Conservation (phyloP, 106 monocot species). For the Allium cepa region DNA sequence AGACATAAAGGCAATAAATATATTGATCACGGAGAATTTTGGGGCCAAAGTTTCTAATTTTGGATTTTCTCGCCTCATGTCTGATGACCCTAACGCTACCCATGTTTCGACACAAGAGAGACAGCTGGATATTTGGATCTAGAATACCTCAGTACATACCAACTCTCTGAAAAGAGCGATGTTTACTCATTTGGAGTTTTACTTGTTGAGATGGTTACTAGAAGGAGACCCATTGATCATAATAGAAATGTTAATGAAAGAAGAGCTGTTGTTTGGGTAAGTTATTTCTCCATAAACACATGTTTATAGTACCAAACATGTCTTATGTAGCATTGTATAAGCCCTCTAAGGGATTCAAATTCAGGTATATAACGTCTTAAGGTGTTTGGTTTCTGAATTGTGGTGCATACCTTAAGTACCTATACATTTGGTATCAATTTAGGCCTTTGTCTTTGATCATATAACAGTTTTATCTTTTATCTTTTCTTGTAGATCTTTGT, state of each 20-base stretch:
- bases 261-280: constrained; percentile 55
- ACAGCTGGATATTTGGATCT: constrained; percentile 43
- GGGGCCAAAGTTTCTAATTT: constrained; percentile 75
- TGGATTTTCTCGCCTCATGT: constrained; percentile 52
- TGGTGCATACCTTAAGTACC: too few relatives aligned
- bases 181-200: constrained; percentile 58
- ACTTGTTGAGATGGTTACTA: constrained; percentile 18
- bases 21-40: constrained; percentile 45
- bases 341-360: too few relatives aligned
- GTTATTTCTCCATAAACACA: background rate
- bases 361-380: too few relatives aligned
- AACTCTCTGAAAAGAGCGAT: constrained; percentile 41
- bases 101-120: constrained; percentile 66
- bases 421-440: too few relatives aligned
- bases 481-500: too few relatives aligned
- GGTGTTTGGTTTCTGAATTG: too few relatives aligned
- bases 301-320: too few relatives aligned
- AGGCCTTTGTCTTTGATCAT: too few relatives aligned
- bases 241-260: constrained; percentile 32
- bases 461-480: too few relatives aligned
- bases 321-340: too few relatives aligned
- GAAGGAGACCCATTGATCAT: constrained; percentile 52
- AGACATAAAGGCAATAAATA: background rate
- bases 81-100: constrained; percentile 49
- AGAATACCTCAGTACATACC: constrained; percentile 28